phyloP scores from a whole-genome alignment of 2,329 filamentous ascomycete species.

The Paraconiothyrium brasiliense region DNA sequence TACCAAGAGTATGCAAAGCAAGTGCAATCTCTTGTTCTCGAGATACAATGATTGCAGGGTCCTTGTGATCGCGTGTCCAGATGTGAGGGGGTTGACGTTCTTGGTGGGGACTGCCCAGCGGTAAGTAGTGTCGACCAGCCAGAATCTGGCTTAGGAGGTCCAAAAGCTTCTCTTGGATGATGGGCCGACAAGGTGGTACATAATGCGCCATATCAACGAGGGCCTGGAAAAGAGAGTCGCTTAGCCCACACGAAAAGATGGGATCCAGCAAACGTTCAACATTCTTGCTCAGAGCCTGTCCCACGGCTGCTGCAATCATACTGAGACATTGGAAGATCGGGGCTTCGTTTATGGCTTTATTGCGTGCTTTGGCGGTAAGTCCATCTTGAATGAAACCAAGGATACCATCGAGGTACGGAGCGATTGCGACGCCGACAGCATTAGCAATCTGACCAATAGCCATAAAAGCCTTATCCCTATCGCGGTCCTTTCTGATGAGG shows the following conservation, averaged over 20 bases:
- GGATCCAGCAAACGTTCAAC: constrained; percentile 95
- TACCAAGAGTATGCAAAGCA: constrained; percentile 93
- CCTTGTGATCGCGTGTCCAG: constrained; percentile 86
- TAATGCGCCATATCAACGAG: constrained; percentile 99
- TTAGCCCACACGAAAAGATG: constrained; percentile 95
- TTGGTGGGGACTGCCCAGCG: constrained; percentile 89
- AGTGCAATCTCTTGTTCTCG: constrained; percentile 89
- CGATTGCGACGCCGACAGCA: constrained; percentile 93
- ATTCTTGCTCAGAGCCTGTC: constrained; percentile 96
- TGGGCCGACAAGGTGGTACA: constrained; percentile 91
- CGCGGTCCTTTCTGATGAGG: constrained; percentile 87
- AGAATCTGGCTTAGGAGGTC: constrained; percentile 96
- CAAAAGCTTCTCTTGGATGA: constrained; percentile 90
- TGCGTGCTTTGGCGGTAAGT: constrained; percentile 78
- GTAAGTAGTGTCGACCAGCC: constrained; percentile 90
- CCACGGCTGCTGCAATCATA: constrained; percentile 92
- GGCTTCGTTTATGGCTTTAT: constrained; percentile 67
- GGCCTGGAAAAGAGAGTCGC: constrained; percentile 91
- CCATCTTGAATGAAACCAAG: constrained; percentile 93
- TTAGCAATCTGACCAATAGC: constrained; percentile 97
- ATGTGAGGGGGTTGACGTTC: constrained; percentile 82
- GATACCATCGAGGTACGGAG: constrained; percentile 93
- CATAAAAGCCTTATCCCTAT: constrained; percentile 93
- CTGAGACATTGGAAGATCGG: constrained; percentile 98
- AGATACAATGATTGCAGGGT: constrained; percentile 80